Base-by-base conservation (phyloP, 306 rosid genomes). In the Vachellia collinsii region DNA sequence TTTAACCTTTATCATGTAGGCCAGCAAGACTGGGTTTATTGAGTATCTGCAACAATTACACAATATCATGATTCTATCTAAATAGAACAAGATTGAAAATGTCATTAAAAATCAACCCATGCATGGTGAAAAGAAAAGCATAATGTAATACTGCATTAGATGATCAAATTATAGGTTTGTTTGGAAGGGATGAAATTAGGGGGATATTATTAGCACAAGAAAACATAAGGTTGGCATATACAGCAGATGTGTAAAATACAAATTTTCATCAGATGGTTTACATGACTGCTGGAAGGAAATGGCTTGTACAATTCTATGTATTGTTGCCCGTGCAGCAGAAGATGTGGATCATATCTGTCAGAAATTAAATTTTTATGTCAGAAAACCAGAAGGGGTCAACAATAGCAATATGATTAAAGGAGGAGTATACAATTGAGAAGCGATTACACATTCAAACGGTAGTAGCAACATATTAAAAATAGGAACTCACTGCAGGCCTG, bases 1-100 rank as follows among this genome's bases (percentile, higher is more conserved):
- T 74, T 79, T 86, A 84, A 95, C 99, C 98, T 90, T 95, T 93
- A 86, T 95, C 99, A 79, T 95, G 97, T 84, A 95, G 76, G 79
- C 99, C 99, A 11, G 97, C 98, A 77, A 95, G 92, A 81, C 86
- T 83, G 78, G 82, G 74, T 70, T 82, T 86, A 79, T 93, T 91
- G 20, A 78, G 86, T 68, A 95, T 66, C 99, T 95, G 97, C 73
- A 77, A 78, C 83, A 72, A 79, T 23, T 78, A 83, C 36, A 83
- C 65, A 36, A 25, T 38, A 83, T 73, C 64, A 80, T 70, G 47
- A 86, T 73, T 66, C 50, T 70, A 67, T 85, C 56, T 62, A 68
- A 36, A 82, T 65, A 44, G 70, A 88, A 83, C 10, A 38, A 67
- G 68, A 19, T 23, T 44, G 63, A 54, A 54, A 79, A 44, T 34